A percentile compares a stretch with the other conserved stretches of the same genome.
Evolutionary conservation across 2,329 filamentous ascomycete genomes (phyloP).

Genomic region (Neonectria ditissima): DNA sequence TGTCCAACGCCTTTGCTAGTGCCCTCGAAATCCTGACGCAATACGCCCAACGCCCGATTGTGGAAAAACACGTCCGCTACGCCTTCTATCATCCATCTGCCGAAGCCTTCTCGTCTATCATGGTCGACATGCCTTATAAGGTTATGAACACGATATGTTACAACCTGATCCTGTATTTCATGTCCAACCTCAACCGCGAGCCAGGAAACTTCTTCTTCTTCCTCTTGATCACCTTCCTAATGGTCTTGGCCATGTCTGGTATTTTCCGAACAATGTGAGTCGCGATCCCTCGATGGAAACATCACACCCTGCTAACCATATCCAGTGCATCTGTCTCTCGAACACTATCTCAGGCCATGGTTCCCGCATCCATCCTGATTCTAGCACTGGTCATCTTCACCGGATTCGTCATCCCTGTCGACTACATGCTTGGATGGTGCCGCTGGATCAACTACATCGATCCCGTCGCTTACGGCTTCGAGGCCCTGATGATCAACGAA

Average conservation of each 20-base stretch:
- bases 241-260: constrained; percentile 73
- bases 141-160: constrained; percentile 54
- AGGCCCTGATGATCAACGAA: constrained; percentile 75
- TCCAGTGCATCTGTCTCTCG: constrained; percentile 57
- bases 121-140: constrained; percentile 59
- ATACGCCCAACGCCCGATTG: constrained; percentile 52
- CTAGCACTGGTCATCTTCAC: constrained; percentile 55
- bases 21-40: constrained; percentile 53
- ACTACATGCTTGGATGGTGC: constrained; percentile 72
- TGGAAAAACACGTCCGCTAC: constrained; percentile 56
- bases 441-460: constrained; percentile 77
- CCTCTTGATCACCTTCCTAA: constrained; percentile 60
- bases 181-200: constrained; percentile 58
- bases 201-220: constrained; percentile 62
- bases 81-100: constrained; percentile 55
- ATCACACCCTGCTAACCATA: constrained; percentile 2
- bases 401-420: constrained; percentile 59
- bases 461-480: constrained; percentile 75
- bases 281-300: rapidly evolving
- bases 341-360: constrained; percentile 62
- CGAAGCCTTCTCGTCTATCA: constrained; percentile 50
- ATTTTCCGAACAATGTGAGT: constrained; percentile 61
- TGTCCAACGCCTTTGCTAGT: constrained; percentile 63
- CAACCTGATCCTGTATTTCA: constrained; percentile 62
- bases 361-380: constrained; percentile 54